Evolutionary conservation across 352 stramenopile genomes (phyloP).

Genomic region (Pythium oligandrum): DNA sequence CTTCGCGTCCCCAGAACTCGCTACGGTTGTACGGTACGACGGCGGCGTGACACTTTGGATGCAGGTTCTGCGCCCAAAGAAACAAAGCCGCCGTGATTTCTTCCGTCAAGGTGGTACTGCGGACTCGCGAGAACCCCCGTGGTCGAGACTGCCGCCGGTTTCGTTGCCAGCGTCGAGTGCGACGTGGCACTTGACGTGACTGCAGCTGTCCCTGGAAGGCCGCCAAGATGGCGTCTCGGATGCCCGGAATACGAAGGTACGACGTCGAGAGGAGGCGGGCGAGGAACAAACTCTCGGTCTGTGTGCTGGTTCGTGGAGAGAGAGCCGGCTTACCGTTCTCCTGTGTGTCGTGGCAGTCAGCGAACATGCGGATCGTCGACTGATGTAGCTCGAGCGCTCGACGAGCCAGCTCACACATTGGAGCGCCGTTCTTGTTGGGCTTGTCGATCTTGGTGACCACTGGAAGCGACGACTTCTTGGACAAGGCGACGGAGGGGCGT

Average conservation of each 20-base stretch:
- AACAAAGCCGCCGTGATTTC: slow-evolving; percentile 49
- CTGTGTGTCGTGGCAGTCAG: slow-evolving; percentile 29
- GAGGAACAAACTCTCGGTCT: slow-evolving; percentile 5
- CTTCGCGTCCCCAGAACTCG: slow-evolving; percentile 41
- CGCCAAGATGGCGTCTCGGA: slow-evolving; percentile 47
- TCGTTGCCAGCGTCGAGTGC: not conserved
- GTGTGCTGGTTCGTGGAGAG: not conserved
- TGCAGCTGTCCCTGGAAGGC: slow-evolving; percentile 30
- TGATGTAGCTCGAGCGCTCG: slow-evolving; percentile 62
- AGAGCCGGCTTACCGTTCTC: slow-evolving; percentile 14
- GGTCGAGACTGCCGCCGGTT: not conserved
- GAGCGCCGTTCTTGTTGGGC: not conserved
- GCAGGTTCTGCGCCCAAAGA: slow-evolving; percentile 47
- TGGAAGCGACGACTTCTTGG: not conserved
- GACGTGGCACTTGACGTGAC: slow-evolving; percentile 2
- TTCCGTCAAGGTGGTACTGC: slow-evolving; percentile 32
- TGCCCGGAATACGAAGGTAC: slow-evolving; percentile 50
- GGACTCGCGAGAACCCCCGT: slow-evolving; percentile 6
- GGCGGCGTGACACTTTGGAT: slow-evolving; percentile 42
- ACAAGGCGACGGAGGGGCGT: not conserved
- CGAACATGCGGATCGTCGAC: slow-evolving; percentile 42
- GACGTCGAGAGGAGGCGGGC: slow-evolving; percentile 44
- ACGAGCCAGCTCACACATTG: slow-evolving; percentile 45
- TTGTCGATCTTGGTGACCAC: not conserved
- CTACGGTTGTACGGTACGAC: slow-evolving; percentile 38